A percentile compares a stretch with the other conserved stretches of the same genome.
Conservation (phyloP, 495 filamentous ascomycete species). For the Symbiotaphrina buchneri region DNA sequence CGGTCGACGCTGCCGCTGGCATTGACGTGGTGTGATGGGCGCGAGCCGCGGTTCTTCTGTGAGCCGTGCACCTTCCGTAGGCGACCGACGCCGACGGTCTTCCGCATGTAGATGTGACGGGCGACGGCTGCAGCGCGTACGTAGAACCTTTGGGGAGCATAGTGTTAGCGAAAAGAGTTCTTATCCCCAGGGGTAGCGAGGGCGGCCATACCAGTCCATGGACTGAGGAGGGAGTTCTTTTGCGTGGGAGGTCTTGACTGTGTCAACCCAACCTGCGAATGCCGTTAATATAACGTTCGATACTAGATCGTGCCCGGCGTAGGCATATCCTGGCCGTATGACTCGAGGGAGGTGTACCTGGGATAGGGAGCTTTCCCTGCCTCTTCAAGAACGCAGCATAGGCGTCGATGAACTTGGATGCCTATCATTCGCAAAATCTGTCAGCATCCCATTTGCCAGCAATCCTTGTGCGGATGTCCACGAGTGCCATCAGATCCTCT, state of each 20-base stretch:
- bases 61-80: constrained; percentile 83
- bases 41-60: constrained; percentile 86
- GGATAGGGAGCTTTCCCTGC: constrained; percentile 94
- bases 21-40: constrained; percentile 87
- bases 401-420: constrained; percentile 85
- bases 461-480: neutral
- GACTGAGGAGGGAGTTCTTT: constrained; percentile 96
- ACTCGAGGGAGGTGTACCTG: constrained; percentile 31
- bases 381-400: constrained; percentile 97
- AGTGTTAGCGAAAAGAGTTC: constrained; percentile 2
- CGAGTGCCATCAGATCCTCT: neutral
- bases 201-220: constrained; percentile 53
- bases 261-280: constrained; percentile 94
- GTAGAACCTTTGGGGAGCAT: constrained; percentile 49
- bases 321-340: neutral
- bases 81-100: constrained; percentile 92
- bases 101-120: constrained; percentile 96
- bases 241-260: constrained; percentile 87
- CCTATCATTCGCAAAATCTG: constrained; percentile 19
- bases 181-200: neutral
- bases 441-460: neutral
- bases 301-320: neutral
- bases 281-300: constrained; percentile 8
- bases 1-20: constrained; percentile 87
- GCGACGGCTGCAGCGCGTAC: constrained; percentile 87